A percentile compares a stretch with the other conserved stretches of the same genome.
Evolutionary conservation across 78 protist genomes (phyloP).

Genomic region (Dictyostelium brefeldianum): DNA sequence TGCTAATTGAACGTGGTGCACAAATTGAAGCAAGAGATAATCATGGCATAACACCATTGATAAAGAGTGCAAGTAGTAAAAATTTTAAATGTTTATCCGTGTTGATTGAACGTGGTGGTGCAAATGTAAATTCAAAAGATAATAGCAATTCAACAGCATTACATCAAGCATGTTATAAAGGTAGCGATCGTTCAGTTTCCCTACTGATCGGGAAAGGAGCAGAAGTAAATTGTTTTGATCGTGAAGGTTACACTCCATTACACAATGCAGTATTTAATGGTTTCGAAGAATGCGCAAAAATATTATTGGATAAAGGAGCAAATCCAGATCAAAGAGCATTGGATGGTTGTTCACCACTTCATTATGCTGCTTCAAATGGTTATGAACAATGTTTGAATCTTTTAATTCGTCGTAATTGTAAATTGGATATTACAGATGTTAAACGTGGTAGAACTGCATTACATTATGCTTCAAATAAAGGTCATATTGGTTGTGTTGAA

Average conservation of each 20-base stretch:
- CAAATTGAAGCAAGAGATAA: constrained; percentile 62
- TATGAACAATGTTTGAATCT: constrained; percentile 35
- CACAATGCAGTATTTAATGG: constrained; percentile 87
- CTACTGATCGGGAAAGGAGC: constrained; percentile 67
- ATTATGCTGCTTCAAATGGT: constrained; percentile 70
- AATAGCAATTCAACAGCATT: constrained; percentile 65
- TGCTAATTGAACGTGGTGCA: constrained; percentile 35
- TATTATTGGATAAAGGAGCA: constrained; percentile 83
- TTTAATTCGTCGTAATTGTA: constrained; percentile 64
- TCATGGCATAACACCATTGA: constrained; percentile 76
- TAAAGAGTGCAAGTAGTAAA: constrained; percentile 42
- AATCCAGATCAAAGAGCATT: constrained; percentile 61
- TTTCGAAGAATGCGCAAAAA: constrained; percentile 61
- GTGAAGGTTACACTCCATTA: constrained; percentile 82
- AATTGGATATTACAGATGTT: constrained; percentile 66
- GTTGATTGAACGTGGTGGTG: constrained; percentile 74
- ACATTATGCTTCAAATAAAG: constrained; percentile 70
- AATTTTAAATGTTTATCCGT: constrained; percentile 28
- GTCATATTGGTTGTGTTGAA: constrained; percentile 77
- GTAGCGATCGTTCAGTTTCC: constrained; percentile 55
- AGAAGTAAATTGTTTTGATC: constrained; percentile 57
- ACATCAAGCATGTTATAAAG: constrained; percentile 83
- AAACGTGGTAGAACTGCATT: constrained; percentile 74
- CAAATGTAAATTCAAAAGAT: constrained; percentile 63
- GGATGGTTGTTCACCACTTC: constrained; percentile 75